Evolutionary conservation across 1,139 yeast species (phyloP), one percentile per base, ranked within the genome.

Genomic region (Trichomonascaceae sp.): DNA sequence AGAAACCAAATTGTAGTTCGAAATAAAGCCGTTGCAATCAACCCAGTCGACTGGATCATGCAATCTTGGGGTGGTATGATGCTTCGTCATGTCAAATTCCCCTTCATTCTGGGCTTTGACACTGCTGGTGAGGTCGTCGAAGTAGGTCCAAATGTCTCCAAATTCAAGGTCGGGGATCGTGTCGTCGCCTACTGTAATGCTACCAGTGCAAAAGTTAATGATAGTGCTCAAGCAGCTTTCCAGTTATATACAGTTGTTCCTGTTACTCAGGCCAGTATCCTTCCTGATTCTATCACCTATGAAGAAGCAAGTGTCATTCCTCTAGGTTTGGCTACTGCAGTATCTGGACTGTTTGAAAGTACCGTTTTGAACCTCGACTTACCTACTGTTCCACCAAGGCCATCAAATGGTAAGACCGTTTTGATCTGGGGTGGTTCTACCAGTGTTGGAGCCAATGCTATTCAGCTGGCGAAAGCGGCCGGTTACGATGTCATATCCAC

Each of bases 361-460:
- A 45, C 38, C 7, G 24, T 45, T 39, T 45, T 57, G 38, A 50
- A 24, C 63, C 62, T 59, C 32, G 50, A 55, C n/a, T 48, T 49
- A 7, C 58, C 59, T n/a, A 22, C 56, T 67, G 57, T 60, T 38
- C 66, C 68, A n/a, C 49, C 61, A 10, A 61, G 65, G 39, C 32
- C 48, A 3, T 61, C 65, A 30, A 66, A 65, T 47, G 61, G 63
- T 20, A 63, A 70, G 32, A 68, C 70, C 41, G 64, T 79, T 8
- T 63, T 80, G 54, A 73, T 81, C 45, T 78, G 83, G 80, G 83
- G 84, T 60, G 85, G 84, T 58, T 80, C 83, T 19, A 77, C 84
- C 17, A 74, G 80, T 51, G 76, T 80, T 18, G 84, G 83, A 12
- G 66, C 72, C 27, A 62, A 72, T 49, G 74, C 77, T n/a, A 73